Evolutionary conservation across 768 basidiomycete species (phyloP), one percentile per base, ranked within the genome.

Genomic region (Tylopilus intermedius): DNA sequence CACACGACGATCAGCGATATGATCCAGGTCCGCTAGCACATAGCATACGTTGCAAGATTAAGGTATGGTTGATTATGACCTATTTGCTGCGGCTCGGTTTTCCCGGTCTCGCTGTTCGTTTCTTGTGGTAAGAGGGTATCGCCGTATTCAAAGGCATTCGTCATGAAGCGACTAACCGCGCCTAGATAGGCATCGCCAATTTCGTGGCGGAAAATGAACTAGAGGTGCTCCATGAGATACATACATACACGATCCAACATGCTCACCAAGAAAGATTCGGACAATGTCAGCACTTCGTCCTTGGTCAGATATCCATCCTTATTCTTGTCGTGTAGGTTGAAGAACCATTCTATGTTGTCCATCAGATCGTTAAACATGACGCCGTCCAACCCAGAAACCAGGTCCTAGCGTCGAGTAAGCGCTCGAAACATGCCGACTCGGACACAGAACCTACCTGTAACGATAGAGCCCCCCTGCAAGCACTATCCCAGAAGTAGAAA

Each of bases 321-420:
- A 69, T 99, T 89, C 71, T 94, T 94, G 71, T 94, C 93, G 56
- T 95, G 91, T 45, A 98, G 68, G 60, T 87, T 88, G 72, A 98
- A 97, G 73, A 98, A 95, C 95, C 95, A 99, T 67, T 96, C 91
- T 62, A 98, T 95, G 59, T 91, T 95, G 52, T 94, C 90, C 96
- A 98, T 97, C 58, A 99, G 72, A 68, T 97, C 96, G 58, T 91
- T 94, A 72, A 90, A 88, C 82, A 97, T 90, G 42, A 96, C 89
- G 2, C 86, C 86, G 60, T 96, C 87, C 45, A 98, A 74, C 1
- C 96, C 95, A 27, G 75, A 79, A 9, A 98, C 86, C 11, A 98
- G 74, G 66, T 98, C 94, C 90, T 97, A 64, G 15, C 53, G 41
- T 30, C 54, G 24, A 35, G 37, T 59, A 30, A 67, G 46, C 41